These are phyloP conservation scores for Candida multigemmis DNA, from an alignment of 805 yeast genomes.

Conservation along the genomic window DNA sequence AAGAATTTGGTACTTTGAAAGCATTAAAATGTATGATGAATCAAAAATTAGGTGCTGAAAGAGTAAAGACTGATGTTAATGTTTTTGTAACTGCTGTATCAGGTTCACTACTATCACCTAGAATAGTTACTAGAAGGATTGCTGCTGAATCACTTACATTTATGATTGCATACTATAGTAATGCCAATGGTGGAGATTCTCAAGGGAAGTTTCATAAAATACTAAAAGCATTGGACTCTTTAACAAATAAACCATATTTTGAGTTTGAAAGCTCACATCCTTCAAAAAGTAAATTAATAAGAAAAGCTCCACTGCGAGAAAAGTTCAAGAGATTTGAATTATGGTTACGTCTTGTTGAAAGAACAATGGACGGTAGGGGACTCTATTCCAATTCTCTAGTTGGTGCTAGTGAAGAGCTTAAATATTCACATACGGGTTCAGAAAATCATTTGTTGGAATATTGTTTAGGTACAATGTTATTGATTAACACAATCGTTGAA, in stretches of 20 bases:
- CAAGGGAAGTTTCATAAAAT: constrained; percentile 48
- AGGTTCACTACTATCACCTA: constrained; percentile 66
- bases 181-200: constrained; percentile 11
- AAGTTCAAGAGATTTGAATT: constrained; percentile 48
- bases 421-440: constrained; percentile 33
- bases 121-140: constrained; percentile 64
- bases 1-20: constrained; percentile 67
- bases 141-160: constrained; percentile 68
- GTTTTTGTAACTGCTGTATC: constrained; percentile 50
- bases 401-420: constrained; percentile 82
- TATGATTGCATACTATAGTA: constrained; percentile 31
- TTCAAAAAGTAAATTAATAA: constrained; percentile 15
- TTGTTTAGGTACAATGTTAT: constrained; percentile 57
- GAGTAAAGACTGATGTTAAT: constrained; percentile 37
- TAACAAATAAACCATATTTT: constrained; percentile 28
- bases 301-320: constrained; percentile 27
- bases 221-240: constrained; percentile 39
- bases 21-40: constrained; percentile 71
- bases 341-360: constrained; percentile 62
- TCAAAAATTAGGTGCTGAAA: constrained; percentile 51
- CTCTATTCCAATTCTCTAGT: constrained; percentile 78
- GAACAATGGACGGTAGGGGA: constrained; percentile 77
- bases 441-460: constrained; percentile 66
- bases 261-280: constrained; percentile 26
- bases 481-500: constrained; percentile 56